Base-by-base conservation (phyloP, 768 basidiomycete species). In the Boletus reticulatus region DNA sequence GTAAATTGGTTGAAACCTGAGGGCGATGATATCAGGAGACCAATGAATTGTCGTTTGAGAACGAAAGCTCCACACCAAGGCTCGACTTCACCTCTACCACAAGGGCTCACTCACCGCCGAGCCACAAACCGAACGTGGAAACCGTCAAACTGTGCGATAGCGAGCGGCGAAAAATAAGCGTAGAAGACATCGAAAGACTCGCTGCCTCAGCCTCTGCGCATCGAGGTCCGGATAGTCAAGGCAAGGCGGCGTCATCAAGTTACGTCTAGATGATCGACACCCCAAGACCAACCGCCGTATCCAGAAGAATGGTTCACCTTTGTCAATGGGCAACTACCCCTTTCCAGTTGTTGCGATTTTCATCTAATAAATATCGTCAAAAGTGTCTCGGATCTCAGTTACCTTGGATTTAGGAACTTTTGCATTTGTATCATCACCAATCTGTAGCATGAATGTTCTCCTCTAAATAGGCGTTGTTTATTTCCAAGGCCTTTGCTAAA, bases 401-500 rank as follows among this genome's bases (percentile, higher is more conserved):
- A 43, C 43, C 22, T 53, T 24, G 16, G 13, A 53, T 47, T 39
- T 52, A 36, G 9, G 10, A 5, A 16, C 34, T 8, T 37, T 57
- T 6, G 39, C 19, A 43, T 51, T 41, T 55, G 50, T 51, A 37
- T 32, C 27, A 22, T 46, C 20, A 48, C 8, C 24, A 27, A 37
- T 27, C 6, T 61, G 43, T 4, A 47, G 17, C 43, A 36, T 29
- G 32, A 37, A 14, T 37, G 19, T 9, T 44, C n/a, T 3, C 27
- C 14, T 45, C 22, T 14, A 24, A 29, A 22, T 3, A n/a, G 20
- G 17, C 2, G 24, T 56, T 68, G 49, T 67, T 67, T 66, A 52
- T 60, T 67, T 63, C 57, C 16, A 59, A 63, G 17, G 69, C 49
- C 27, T 16, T 61, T 63, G 65, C 57, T 61, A 70, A 68, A 65